Percentiles rank a stretch among this genome's conserved stretches.
These are phyloP conservation scores for Euphorbia peplus DNA, from an alignment of 345 rosid species.

Conservation along the genomic window DNA sequence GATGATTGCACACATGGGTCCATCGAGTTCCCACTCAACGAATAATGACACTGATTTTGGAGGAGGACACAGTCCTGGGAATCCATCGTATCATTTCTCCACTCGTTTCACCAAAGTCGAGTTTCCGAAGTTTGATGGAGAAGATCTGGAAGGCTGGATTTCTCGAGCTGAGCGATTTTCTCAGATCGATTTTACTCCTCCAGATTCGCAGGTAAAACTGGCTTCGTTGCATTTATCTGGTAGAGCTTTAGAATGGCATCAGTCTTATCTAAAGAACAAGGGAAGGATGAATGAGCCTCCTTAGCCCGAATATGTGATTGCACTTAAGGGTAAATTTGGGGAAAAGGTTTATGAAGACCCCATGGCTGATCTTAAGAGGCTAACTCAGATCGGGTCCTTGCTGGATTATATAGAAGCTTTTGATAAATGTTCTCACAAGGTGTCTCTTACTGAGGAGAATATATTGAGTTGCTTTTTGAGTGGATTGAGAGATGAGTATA, in stretches of 20 bases:
- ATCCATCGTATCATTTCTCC: no score
- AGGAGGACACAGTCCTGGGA: no score
- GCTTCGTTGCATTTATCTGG: not conserved
- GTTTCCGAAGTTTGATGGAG: no score
- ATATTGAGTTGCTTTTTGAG: not conserved
- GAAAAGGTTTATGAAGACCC: not conserved
- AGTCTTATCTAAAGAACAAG: not conserved
- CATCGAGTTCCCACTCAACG: no score
- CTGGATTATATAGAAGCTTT: not conserved
- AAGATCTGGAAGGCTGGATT: no score
- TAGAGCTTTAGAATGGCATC: not conserved
- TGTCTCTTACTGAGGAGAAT: not conserved
- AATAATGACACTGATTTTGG: no score
- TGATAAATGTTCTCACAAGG: not conserved
- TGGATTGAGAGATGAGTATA: not conserved
- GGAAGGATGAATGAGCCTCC: not conserved
- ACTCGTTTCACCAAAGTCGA: no score
- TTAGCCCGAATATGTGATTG: not conserved
- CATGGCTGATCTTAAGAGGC: not conserved
- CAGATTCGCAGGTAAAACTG: no score
- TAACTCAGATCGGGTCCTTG: not conserved
- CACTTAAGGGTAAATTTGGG: not conserved
- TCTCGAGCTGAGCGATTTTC: no score
- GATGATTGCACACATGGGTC: no score
- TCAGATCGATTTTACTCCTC: no score